Conservation (phyloP, 768 basidiomycete species). For the Xerocomus spinulosus region DNA sequence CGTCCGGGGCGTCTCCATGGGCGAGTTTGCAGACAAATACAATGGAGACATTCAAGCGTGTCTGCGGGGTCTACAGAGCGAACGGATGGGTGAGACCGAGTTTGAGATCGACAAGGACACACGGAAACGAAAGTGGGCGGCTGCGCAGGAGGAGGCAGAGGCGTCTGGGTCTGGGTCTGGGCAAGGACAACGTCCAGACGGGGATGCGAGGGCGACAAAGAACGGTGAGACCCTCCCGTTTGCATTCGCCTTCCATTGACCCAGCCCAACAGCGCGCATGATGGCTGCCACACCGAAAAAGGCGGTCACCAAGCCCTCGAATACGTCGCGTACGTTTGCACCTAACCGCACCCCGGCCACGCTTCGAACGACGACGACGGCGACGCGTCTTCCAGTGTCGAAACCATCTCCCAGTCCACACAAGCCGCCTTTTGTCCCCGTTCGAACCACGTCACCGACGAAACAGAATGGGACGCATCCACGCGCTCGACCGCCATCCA, state of each 20-base stretch:
- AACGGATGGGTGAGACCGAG: conserved; percentile 48
- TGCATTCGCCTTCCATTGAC: not conserved
- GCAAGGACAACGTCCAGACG: conserved; percentile 11
- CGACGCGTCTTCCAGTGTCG: conserved; percentile 25
- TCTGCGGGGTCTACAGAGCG: conserved; percentile 62
- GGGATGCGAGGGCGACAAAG: conserved; percentile 43
- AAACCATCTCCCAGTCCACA: conserved; percentile 34
- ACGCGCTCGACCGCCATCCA: conserved; percentile 49
- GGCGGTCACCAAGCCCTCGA: conserved; percentile 39
- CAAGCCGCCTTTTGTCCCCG: conserved; percentile 30
- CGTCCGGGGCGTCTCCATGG: conserved; percentile 67
- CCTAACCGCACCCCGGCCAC: conserved; percentile 40
- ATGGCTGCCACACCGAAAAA: conserved; percentile 50
- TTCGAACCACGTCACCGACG: conserved; percentile 49
- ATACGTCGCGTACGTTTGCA: conserved; percentile 37
- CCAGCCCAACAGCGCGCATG: conserved; percentile 39
- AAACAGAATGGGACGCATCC: conserved; percentile 31
- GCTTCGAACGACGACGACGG: conserved; percentile 25
- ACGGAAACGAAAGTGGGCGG: conserved; percentile 75
- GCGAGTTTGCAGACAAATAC: conserved; percentile 75
- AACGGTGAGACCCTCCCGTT: conserved; percentile 43
- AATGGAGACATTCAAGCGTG: conserved; percentile 71
- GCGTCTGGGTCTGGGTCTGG: conserved; percentile 37
- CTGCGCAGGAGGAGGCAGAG: conserved; percentile 51
- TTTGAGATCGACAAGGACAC: conserved; percentile 62